Percentiles rank a stretch among this genome's conserved stretches.
phyloP scores from a whole-genome alignment of 805 yeast species.

The Kodamaea laetipori region DNA sequence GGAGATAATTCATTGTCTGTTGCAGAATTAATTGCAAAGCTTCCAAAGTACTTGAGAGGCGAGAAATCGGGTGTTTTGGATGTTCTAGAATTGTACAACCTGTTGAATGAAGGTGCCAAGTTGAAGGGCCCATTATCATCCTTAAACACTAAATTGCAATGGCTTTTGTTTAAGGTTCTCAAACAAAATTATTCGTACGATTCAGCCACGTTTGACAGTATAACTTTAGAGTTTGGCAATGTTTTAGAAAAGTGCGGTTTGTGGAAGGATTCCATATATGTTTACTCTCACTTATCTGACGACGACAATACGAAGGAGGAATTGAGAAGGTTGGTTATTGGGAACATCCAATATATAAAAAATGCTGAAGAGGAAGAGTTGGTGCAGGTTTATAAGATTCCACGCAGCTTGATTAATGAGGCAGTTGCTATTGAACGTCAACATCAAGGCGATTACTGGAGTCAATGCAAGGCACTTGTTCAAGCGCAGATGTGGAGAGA shows the following conservation, averaged over 20 bases:
- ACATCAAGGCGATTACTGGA: conserved; percentile 51
- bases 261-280: conserved; percentile 63
- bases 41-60: not conserved
- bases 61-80: conserved; percentile 5
- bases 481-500: conserved; percentile 59
- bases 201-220: conserved; percentile 23
- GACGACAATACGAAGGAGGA: conserved; percentile 46
- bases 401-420: conserved; percentile 49
- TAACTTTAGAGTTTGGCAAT: conserved; percentile 46
- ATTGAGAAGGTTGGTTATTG: conserved; percentile 40
- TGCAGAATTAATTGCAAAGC: conserved; percentile 1
- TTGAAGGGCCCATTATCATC: not conserved
- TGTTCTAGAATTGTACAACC: conserved; percentile 3
- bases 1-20: conserved; percentile 40
- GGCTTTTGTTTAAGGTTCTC: conserved; percentile 55
- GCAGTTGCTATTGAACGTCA: conserved; percentile 62
- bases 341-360: conserved; percentile 34
- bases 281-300: conserved; percentile 56
- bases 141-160: conserved; percentile 44
- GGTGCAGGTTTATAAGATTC: conserved; percentile 46
- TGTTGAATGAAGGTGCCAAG: conserved; percentile 18
- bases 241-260: conserved; percentile 48
- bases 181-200: conserved; percentile 11
- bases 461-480: conserved; percentile 62
- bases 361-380: conserved; percentile 38